Evolutionary conservation across 306 rosid species (phyloP).

Genomic region (Lagenaria siceraria): DNA sequence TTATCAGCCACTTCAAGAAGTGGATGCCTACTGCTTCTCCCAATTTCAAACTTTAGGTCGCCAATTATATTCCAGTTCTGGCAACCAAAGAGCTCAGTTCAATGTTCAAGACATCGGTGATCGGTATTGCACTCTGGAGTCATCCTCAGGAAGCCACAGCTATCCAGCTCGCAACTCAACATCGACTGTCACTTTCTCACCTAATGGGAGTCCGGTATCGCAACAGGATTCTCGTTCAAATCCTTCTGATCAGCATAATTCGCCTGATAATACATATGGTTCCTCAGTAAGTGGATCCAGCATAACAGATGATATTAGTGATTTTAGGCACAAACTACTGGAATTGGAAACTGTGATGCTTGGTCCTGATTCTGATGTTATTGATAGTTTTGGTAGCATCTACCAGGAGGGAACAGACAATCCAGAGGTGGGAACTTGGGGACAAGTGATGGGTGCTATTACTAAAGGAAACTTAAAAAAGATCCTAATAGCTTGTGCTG

Average conservation of each 20-base stretch:
- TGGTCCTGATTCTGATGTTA: conserved; percentile 57
- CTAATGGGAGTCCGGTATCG: conserved; percentile 57
- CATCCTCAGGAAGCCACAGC: conserved; percentile 45
- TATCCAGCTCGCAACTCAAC: conserved; percentile 33
- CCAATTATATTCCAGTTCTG: conserved; percentile 29
- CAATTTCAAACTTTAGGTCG: conserved; percentile 38
- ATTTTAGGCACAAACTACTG: conserved; percentile 64
- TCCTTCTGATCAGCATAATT: conserved; percentile 35
- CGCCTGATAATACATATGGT: conserved; percentile 54
- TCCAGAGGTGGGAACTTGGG: conserved; percentile 58
- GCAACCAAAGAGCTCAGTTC: conserved; percentile 33
- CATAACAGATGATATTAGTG: conserved; percentile 51
- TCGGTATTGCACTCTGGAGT: conserved; percentile 73
- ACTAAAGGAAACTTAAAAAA: conserved; percentile 52
- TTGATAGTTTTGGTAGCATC: conserved; percentile 40
- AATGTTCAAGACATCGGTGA: conserved; percentile 24
- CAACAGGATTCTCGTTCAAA: conserved; percentile 55
- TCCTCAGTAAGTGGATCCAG: conserved; percentile 70
- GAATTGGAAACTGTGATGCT: conserved; percentile 83
- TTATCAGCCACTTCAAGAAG: conserved; percentile 54
- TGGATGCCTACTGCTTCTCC: conserved; percentile 47
- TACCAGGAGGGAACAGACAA: conserved; percentile 29
- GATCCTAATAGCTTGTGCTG: conserved; percentile 64
- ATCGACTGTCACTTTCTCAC: conserved; percentile 55
- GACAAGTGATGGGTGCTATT: conserved; percentile 54